Percentiles rank a stretch among this genome's conserved stretches.
Evolutionary conservation across 805 yeast species (phyloP).

Genomic region (Yarrowia sp.): DNA sequence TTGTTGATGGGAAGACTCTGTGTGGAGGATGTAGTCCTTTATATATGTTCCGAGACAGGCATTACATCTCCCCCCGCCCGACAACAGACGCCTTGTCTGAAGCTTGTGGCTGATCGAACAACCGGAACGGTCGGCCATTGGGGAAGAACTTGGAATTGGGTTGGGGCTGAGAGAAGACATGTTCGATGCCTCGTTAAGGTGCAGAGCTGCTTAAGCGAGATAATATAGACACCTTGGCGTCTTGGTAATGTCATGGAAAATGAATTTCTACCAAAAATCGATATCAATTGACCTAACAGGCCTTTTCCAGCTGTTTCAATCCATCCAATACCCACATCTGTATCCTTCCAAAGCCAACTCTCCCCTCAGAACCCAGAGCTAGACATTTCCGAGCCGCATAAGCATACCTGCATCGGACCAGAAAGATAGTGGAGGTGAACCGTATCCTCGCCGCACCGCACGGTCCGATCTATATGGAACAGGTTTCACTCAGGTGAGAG

Average conservation of each 20-base stretch:
- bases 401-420: neutral
- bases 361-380: neutral
- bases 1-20: neutral
- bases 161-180: neutral
- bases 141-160: neutral
- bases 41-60: neutral
- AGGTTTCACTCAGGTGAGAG: too few relatives aligned
- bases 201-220: neutral
- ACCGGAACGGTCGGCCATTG: neutral
- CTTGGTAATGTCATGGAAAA: neutral
- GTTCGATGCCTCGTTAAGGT: neutral
- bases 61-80: neutral
- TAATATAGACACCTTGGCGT: too few relatives aligned
- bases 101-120: slow-evolving; percentile 1
- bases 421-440: neutral
- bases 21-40: neutral
- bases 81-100: neutral
- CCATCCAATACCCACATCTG: neutral
- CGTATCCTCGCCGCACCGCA: neutral
- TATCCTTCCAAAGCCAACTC: neutral
- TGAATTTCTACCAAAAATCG: neutral
- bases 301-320: neutral
- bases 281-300: neutral
- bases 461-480: neutral
- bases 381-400: neutral